Percentiles rank a stretch among this genome's conserved stretches.
These are phyloP conservation scores for Rhizopogon roseolus DNA, from an alignment of 768 basidiomycete species.

Conservation along the genomic window DNA sequence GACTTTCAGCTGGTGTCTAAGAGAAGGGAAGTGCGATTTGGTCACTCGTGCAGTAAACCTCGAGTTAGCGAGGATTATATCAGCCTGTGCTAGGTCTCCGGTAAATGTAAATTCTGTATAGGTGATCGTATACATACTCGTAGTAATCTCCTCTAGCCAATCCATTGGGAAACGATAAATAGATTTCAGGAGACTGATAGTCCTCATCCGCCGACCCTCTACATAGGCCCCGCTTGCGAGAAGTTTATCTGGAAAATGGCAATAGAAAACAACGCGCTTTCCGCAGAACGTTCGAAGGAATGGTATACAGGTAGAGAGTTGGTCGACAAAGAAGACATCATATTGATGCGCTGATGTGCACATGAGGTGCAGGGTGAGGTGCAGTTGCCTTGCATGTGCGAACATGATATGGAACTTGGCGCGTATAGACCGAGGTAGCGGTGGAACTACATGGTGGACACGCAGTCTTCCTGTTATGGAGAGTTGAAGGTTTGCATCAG, in stretches of 20 bases:
- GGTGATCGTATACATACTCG: slow-evolving; percentile 46
- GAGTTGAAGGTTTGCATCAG: neutral
- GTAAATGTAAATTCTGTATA: neutral
- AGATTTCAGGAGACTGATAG: slow-evolving; percentile 52
- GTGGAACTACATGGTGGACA: slow-evolving; percentile 66
- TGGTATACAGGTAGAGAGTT: slow-evolving; percentile 89
- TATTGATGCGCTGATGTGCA: slow-evolving; percentile 37
- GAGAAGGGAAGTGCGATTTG: slow-evolving; percentile 65
- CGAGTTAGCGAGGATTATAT: slow-evolving; percentile 89
- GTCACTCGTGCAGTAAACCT: slow-evolving; percentile 85
- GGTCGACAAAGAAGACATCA: slow-evolving; percentile 93
- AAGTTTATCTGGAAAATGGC: slow-evolving; percentile 96
- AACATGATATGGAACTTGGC: slow-evolving; percentile 86
- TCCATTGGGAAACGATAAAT: slow-evolving; percentile 90
- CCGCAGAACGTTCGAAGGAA: slow-evolving; percentile 61
- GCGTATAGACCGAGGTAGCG: slow-evolving; percentile 75
- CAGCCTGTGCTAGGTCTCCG: slow-evolving; percentile 65
- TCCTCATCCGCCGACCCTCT: slow-evolving; percentile 44
- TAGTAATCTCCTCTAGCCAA: slow-evolving; percentile 84
- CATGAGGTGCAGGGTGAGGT: slow-evolving; percentile 69
- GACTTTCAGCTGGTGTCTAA: slow-evolving; percentile 59
- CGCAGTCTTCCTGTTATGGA: slow-evolving; percentile 63
- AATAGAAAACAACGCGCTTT: slow-evolving; percentile 93
- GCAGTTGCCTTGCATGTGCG: slow-evolving; percentile 85
- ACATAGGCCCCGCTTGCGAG: slow-evolving; percentile 65